Evolutionary conservation across 1,284 basidiomycete species (phyloP).

Genomic region (Cutaneotrichosporon cavernicola): DNA sequence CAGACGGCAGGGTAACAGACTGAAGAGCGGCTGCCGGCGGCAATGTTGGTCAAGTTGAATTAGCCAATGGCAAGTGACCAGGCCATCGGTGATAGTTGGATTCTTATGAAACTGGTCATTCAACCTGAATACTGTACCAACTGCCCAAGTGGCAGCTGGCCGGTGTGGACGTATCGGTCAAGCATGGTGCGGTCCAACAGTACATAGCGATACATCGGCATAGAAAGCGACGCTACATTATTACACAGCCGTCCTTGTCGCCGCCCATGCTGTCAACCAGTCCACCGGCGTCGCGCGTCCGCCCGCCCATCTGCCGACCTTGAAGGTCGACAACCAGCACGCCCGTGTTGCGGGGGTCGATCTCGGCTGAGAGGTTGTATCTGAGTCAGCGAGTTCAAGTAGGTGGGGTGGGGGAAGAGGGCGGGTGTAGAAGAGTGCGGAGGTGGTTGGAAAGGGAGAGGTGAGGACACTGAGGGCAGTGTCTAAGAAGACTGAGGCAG

Average conservation of each 20-base stretch:
- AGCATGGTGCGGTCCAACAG: not conserved
- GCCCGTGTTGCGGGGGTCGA: constrained; percentile 80
- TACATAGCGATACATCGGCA: not conserved
- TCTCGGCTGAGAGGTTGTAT: constrained; percentile 68
- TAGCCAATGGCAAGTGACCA: too few species aligned
- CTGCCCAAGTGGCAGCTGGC: too few species aligned
- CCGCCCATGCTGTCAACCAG: constrained; percentile 62
- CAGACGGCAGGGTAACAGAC: too few species aligned
- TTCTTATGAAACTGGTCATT: too few species aligned
- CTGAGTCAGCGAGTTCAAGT: constrained; percentile 48
- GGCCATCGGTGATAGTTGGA: too few species aligned
- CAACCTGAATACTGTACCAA: too few species aligned
- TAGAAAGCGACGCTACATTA: constrained; percentile 61
- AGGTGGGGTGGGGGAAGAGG: not conserved
- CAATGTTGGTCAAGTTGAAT: too few species aligned
- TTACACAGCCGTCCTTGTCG: constrained; percentile 61
- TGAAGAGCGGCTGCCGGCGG: too few species aligned
- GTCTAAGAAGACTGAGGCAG: too few species aligned
- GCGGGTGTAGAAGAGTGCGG: not conserved
- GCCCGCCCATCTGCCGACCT: constrained; percentile 55
- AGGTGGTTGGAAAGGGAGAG: too few species aligned
- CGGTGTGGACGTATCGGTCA: too few species aligned
- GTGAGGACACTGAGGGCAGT: too few species aligned
- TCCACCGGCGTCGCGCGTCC: constrained; percentile 50
- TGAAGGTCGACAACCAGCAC: constrained; percentile 80